Evolutionary conservation across 179 eudicot species (phyloP).

Genomic region (Silene coronaria): DNA sequence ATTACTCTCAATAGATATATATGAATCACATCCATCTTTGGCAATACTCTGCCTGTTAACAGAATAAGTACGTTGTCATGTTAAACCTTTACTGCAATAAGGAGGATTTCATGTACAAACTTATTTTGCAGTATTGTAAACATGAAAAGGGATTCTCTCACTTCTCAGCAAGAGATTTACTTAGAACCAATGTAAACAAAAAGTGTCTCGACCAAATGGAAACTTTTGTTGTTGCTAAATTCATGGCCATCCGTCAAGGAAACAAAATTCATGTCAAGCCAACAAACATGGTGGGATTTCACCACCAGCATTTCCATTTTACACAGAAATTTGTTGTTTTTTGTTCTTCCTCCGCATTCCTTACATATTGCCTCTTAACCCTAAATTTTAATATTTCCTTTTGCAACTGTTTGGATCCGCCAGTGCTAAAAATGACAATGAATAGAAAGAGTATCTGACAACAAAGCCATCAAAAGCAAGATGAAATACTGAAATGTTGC

Average conservation of each 20-base stretch:
- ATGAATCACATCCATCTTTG: slow-evolving; percentile 5
- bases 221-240: background rate
- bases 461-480: background rate
- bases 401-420: background rate
- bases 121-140: background rate
- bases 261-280: too few species aligned
- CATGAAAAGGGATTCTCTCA: background rate
- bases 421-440: too few species aligned
- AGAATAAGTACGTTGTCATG: background rate
- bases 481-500: background rate
- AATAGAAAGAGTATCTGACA: background rate
- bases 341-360: too few species aligned
- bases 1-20: slow-evolving; percentile 1
- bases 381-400: background rate
- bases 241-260: background rate
- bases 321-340: too few species aligned
- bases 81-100: slow-evolving; percentile 3
- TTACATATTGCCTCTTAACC: background rate
- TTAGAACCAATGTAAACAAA: background rate
- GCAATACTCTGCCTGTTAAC: too few species aligned
- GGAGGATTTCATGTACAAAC: background rate
- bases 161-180: background rate
- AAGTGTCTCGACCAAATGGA: background rate
- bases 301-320: too few species aligned
- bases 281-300: too few species aligned